Evolutionary conservation across 495 filamentous ascomycete genomes (phyloP), one percentile per base, ranked within the genome.

Genomic region (Jackrogersella minutella): DNA sequence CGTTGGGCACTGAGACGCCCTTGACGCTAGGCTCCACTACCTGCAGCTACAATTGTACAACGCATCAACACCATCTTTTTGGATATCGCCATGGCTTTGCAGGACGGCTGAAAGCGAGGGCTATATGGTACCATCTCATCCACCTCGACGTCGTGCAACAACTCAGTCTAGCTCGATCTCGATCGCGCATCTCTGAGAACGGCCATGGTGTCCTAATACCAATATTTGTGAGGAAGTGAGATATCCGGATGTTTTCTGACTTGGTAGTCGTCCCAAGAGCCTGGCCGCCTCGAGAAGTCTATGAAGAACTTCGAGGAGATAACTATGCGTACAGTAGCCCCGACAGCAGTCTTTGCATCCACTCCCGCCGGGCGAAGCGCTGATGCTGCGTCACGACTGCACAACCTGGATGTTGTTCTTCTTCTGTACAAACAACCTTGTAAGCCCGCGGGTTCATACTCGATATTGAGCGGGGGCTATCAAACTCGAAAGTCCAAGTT

Each of bases 381-480:
- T 30, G 47, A 53, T 26, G 33, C 52, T 49, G 31, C 61, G 49
- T 78, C 75, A 80, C 80, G 81, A 90, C 77, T 95, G 91, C 54
- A 99, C 93, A 62, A 99, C 92, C 77, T 97, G 94, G 57, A 99
- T 87, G 73, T 97, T 97, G 80, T 99, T 97, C 88, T 97, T 97
- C 76, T 97, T 97, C 95, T 98, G 52, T 49, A 74, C 72, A 72
- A 7, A 55, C 26, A 52, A 68, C 5, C 49, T 28, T 52, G 52
- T 66, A 77, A 76, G 63, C 59, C 28, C 39, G 64, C 34, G 36
- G 44, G 44, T 47, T 46, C 39, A 55, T 39, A 39, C 56, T 69
- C 41, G 36, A 66, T 22, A 36, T 21, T 21, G 47, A 54, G 69
- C 31, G 37, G 63, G 44, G 49, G 30, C 52, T 17, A 39, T 57